A percentile compares a stretch with the other conserved stretches of the same genome.
Conservation (phyloP, 2,329 filamentous ascomycete species). For the Botryotinia convoluta region DNA sequence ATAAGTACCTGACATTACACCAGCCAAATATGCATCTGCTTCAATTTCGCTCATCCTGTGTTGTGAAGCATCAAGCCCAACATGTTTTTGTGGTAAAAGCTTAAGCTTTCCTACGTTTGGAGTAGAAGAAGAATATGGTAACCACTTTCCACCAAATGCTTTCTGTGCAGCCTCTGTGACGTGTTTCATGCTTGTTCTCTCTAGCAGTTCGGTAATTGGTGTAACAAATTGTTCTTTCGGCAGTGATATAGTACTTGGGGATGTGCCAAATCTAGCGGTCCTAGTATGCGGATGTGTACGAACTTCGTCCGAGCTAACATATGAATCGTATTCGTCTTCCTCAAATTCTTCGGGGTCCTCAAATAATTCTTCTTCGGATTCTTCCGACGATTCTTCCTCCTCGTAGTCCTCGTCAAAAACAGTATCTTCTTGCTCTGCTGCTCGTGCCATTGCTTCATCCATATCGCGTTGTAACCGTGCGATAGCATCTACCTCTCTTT, state of each 20-base stretch:
- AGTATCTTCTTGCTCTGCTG: constrained; percentile 31
- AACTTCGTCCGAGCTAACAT: constrained; percentile 41
- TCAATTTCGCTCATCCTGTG: constrained; percentile 71
- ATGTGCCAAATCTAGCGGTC: constrained; percentile 71
- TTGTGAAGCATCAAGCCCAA: constrained; percentile 62
- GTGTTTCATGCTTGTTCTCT: constrained; percentile 69
- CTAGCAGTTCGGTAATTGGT: constrained; percentile 68
- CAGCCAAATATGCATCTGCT: constrained; percentile 68
- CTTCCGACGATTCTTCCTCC: constrained; percentile 24
- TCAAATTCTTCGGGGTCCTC: constrained; percentile 28
- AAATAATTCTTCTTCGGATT: constrained; percentile 33
- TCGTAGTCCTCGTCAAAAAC: constrained; percentile 29
- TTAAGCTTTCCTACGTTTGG: constrained; percentile 50
- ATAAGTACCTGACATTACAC: constrained; percentile 68
- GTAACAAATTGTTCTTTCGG: constrained; percentile 66
- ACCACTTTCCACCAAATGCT: constrained; percentile 70
- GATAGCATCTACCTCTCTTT: constrained; percentile 38
- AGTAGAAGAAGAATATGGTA: constrained; percentile 76
- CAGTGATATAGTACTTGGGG: constrained; percentile 70
- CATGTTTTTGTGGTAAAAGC: constrained; percentile 59
- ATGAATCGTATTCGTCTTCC: constrained; percentile 30
- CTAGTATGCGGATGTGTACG: constrained; percentile 73
- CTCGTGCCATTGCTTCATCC: constrained; percentile 31
- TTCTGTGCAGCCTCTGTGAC: constrained; percentile 68
- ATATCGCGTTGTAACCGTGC: constrained; percentile 37